phyloP scores from a whole-genome alignment of 2,329 filamentous ascomycete genomes.

The Fusarium foetens region DNA sequence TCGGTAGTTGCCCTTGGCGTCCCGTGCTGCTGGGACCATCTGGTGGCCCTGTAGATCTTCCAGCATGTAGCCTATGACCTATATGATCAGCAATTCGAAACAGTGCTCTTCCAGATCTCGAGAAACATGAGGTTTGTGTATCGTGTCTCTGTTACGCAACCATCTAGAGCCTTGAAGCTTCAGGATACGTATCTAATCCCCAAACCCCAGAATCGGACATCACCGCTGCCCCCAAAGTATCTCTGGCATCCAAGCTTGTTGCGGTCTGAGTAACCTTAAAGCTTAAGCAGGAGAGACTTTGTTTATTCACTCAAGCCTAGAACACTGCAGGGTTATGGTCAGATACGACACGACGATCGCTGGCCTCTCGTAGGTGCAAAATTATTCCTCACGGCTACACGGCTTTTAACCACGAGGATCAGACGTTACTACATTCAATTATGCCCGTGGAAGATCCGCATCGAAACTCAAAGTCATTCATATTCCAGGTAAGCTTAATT shows the following conservation, averaged over 20 bases:
- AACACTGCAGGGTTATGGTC: neutral
- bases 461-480: neutral
- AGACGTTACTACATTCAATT: neutral
- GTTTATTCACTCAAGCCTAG: neutral
- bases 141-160: neutral
- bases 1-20: neutral
- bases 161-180: too few species aligned
- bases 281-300: neutral
- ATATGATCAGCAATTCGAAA: neutral
- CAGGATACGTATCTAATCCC: too few species aligned
- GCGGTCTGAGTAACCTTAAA: neutral
- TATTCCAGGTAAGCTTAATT: slow-evolving; percentile 13
- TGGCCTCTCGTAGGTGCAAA: slow-evolving; percentile 18
- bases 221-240: neutral
- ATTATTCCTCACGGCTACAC: neutral
- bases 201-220: neutral
- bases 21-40: neutral
- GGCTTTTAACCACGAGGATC: neutral
- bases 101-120: too few species aligned
- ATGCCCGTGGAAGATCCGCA: slow-evolving; percentile 7
- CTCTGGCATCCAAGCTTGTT: neutral
- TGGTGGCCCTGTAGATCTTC: neutral
- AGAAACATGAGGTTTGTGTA: neutral
- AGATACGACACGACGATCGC: neutral
- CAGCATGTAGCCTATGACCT: neutral